Evolutionary conservation across 352 stramenopile species (phyloP), one percentile per base, ranked within the genome.

Genomic region (Pseudoperonospora humuli): DNA sequence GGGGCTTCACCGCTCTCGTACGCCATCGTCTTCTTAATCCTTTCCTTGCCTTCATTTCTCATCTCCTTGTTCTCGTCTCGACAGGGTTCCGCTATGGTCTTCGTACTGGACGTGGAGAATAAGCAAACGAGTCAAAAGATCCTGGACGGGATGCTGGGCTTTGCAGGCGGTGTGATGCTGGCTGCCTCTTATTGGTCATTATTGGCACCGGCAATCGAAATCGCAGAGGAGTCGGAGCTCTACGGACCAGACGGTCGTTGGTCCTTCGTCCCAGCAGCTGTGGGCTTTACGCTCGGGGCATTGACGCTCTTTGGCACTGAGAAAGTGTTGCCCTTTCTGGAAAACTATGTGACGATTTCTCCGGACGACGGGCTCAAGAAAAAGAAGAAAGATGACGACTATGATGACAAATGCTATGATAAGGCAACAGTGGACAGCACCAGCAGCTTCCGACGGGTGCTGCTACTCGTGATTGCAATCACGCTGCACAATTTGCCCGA

Each of bases 401-500:
- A 81, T 35, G 53, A 40, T 7, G 11, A 47, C 2, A 32, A 64
- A 6, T 55, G 23, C 29, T 35, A 60, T 7, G 40, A 54, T 7
- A 54, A 63, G 7, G 45, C 54, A 18, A 57, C 48, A 1, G 32
- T 35, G 2, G 34, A 36, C 21, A 67, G 40, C 21, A 66, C 47
- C 3, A 64, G 41, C 35, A 86, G 77, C 49, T 93, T 70, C 48
- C 78, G 83, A 7, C 76, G 83, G 6, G 75, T 95, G 5, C 28
- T 94, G 23, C 51, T 96, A 29, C 55, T 96, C 7, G 84, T 96
- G 32, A 88, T 96, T 36, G 84, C 84, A 24, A 92, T 96, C 35
- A 95, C 86, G 26, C 54, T 96, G 32, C 86, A 96, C 61, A 95
- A 96, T 61, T 65, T 95, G 11, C 85, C 85, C 0, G 85, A 95